Base-by-base conservation (phyloP, 2,329 filamentous ascomycete genomes). In the Penicillium sp. region DNA sequence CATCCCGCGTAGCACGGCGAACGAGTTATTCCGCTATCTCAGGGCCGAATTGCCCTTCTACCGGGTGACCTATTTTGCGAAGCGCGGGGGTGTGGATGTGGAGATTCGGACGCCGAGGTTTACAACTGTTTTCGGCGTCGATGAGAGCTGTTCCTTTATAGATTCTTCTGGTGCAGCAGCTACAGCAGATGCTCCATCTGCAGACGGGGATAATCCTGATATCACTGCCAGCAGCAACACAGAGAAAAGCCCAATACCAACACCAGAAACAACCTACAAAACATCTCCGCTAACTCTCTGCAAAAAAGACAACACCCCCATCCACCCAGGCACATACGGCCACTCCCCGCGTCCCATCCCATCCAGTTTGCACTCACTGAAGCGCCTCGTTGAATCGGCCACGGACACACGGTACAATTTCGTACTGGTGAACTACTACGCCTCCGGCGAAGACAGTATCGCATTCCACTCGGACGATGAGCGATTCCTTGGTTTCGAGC, bases 401-500 rank as follows among this genome's bases (percentile, higher is more conserved):
- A 90, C 87, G 0, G 81, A 80, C n/a, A 83, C 83, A 64, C 80
- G 67, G 1, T 93, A 88, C 74, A 93, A 93, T 68, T 91, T 92
- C 68, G 89, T 87, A 55, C 80, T 93, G 1, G 88, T 93, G 4
- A 93, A 93, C 67, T 93, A 93, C 75, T 93, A 93, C 67, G 87
- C 87, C n/a, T 83, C 83, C 3, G 89, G 90, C 0, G 77, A 84
- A 5, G 89, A 93, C 69, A 90, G 87, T 61, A 93, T 93, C 45
- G 83, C 86, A 10, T 93, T 88, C 66, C 89, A 93, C 71, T 89
- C 86, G 45, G 90, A 93, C 62, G 89, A 93, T 65, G 90, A 93
- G 76, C 79, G 83, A 5, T 94, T 93, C 62, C 80, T 93, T 0
- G 90, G 89, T 0, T 60, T 74, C 0, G 75, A 87, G 16, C 89